Evolutionary conservation across 768 basidiomycete genomes (phyloP), one percentile per base, ranked within the genome.

Genomic region (Cubamyces lactineus): DNA sequence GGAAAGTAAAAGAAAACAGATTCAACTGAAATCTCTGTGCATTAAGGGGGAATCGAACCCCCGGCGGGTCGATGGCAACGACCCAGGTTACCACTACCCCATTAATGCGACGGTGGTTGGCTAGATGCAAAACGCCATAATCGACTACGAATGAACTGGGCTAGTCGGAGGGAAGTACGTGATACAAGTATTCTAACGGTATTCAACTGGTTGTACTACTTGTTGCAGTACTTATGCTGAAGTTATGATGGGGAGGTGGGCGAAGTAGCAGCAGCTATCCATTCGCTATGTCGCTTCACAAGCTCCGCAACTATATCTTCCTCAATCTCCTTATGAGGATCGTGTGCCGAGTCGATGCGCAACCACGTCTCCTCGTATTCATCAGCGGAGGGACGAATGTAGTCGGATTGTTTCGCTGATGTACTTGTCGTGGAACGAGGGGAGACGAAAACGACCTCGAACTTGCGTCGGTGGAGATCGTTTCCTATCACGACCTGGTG

Each of bases 401-500:
- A 38, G 70, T 66, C 11, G 63, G 69, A 19, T 5, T 15, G 15
- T 5, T 4, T 16, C 45, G 42, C 23, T 38, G 26, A 17, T 16
- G 34, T n/a, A 16, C 23, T 23, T 5, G 28, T 2, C 11, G 38
- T 2, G 61, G 67, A 68, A 43, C 73, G 64, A 57, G 71, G 85
- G 19, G 91, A 91, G 30, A 99, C 89, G 69, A 98, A 91, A 5
- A 96, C 92, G 57, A 99, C 96, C 72, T 95, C 91, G 64, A 84
- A 84, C 74, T 99, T 99, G 54, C 97, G 85, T 40, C 84, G 83
- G 70, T 95, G 85, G n/a, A 99, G 86, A 63, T 94, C 90, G 74
- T 99, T 99, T 19, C 94, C 97, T 63, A 99, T 93, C 55, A 99
- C 97, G 28, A 97, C 87, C 72, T 98, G 96, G 73, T 98, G 97